A percentile compares a stretch with the other conserved stretches of the same genome.
Evolutionary conservation across 225 moss, liverwort and hornwort species (phyloP).

Genomic region (Marchantia polymorpha): DNA sequence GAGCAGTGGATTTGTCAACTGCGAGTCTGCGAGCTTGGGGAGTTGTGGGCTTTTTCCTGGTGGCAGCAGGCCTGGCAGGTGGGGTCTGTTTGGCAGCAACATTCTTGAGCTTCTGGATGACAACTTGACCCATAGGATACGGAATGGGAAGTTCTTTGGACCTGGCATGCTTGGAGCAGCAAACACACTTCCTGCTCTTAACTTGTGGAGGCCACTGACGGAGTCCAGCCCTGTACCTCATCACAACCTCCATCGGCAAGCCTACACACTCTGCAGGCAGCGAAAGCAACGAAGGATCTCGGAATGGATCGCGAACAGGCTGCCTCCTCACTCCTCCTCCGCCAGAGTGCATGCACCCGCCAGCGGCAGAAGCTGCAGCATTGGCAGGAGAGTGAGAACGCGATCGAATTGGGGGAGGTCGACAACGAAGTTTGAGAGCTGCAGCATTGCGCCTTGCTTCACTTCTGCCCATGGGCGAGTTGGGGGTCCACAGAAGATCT

Average conservation of each 20-base stretch:
- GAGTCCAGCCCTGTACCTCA: background rate
- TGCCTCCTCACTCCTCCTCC: background rate
- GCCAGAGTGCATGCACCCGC: background rate
- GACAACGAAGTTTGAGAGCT: background rate
- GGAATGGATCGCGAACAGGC: background rate
- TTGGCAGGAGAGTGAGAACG: background rate
- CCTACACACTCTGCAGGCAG: slow-evolving; percentile 19
- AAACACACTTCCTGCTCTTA: slow-evolving; percentile 10
- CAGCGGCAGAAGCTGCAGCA: background rate
- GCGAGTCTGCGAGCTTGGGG: background rate
- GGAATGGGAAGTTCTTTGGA: background rate
- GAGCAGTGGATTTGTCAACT: background rate
- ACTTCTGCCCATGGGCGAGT: background rate
- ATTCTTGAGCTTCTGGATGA: background rate
- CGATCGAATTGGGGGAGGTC: background rate
- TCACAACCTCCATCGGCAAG: slow-evolving; percentile 16
- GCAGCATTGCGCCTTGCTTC: slow-evolving; percentile 3
- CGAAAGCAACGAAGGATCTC: background rate
- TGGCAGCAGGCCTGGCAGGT: background rate
- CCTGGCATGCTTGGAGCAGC: slow-evolving; percentile 1
- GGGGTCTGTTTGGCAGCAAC: background rate
- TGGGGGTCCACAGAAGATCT: background rate
- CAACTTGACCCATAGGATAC: background rate
- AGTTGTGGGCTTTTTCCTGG: background rate
- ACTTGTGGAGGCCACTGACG: background rate